Evolutionary conservation across 169 alveolate species (phyloP).

Genomic region (Babesia sp.): DNA sequence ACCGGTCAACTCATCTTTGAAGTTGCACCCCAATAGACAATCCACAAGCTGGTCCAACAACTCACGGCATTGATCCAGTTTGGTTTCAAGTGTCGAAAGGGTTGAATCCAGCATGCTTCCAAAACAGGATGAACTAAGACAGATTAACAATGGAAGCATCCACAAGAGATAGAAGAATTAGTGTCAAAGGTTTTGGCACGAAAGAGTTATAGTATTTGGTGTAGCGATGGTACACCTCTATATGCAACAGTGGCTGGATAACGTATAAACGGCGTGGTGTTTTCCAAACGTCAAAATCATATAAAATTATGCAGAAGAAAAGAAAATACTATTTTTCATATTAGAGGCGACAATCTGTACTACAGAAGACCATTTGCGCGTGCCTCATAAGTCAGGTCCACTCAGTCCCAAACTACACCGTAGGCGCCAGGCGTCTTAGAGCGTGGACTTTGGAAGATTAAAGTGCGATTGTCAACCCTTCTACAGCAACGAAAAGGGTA

Average conservation of each 20-base stretch:
- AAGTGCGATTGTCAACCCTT: conserved; percentile 1
- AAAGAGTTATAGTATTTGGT: not conserved
- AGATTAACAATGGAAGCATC: not conserved
- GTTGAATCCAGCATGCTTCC: conserved; percentile 15
- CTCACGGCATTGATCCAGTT: conserved; percentile 12
- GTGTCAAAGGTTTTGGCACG: not conserved
- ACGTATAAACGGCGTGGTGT: not conserved
- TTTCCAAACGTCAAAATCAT: not conserved
- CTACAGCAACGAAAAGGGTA: not conserved
- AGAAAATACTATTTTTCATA: not conserved
- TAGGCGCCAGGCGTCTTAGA: not conserved
- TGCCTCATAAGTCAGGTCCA: conserved; percentile 37
- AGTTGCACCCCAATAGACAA: not conserved
- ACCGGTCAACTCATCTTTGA: conserved; percentile 37
- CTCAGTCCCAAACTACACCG: not conserved
- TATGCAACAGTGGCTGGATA: not conserved
- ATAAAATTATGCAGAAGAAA: not conserved
- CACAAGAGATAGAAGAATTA: not conserved
- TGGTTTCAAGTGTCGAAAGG: conserved; percentile 22
- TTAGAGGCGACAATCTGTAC: not conserved
- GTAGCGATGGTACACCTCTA: not conserved
- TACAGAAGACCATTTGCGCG: not conserved
- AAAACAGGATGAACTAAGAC: not conserved
- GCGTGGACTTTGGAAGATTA: not conserved
- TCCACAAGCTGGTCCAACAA: conserved; percentile 33